phyloP scores from a whole-genome alignment of 768 basidiomycete genomes.

The Strobilomyces echinocephalus region DNA sequence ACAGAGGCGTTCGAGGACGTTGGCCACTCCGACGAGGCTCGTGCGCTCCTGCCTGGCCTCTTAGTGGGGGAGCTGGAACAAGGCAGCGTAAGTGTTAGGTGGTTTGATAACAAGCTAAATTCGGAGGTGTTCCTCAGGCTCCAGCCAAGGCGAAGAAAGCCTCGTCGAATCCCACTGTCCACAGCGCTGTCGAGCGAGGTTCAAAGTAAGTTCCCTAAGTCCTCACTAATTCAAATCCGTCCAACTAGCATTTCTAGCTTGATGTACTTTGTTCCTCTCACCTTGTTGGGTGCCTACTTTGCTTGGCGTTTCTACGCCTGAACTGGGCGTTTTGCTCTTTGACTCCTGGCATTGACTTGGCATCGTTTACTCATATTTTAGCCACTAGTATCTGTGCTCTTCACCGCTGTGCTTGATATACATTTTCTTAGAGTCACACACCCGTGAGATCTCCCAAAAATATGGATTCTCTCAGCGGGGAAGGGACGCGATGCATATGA shows the following conservation, averaged over 20 bases:
- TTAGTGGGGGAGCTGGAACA: constrained; percentile 80
- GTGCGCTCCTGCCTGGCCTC: constrained; percentile 74
- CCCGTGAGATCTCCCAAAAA: background rate
- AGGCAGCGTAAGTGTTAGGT: constrained; percentile 45
- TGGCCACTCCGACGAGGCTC: constrained; percentile 97
- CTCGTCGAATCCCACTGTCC: constrained; percentile 37
- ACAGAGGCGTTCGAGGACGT: constrained; percentile 99
- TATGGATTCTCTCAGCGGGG: background rate
- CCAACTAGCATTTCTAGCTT: constrained; percentile 38
- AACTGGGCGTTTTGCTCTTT: background rate
- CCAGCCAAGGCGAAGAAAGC: constrained; percentile 49
- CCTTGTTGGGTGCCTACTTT: constrained; percentile 78
- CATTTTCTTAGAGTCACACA: background rate
- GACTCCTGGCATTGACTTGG: background rate
- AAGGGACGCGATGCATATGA: too few species aligned
- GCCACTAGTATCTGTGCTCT: constrained; percentile 7
- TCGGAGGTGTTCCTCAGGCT: constrained; percentile 32
- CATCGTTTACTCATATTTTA: constrained; percentile 10
- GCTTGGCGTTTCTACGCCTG: constrained; percentile 59
- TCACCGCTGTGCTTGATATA: constrained; percentile 21
- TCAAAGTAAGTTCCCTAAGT: constrained; percentile 50
- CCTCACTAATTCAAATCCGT: background rate
- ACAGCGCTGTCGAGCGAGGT: constrained; percentile 55
- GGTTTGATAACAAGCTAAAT: constrained; percentile 2
- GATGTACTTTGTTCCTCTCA: constrained; percentile 83